A percentile compares a stretch with the other conserved stretches of the same genome.
Conservation (phyloP, 2,329 filamentous ascomycete species). For the Diplodia scrobiculata region DNA sequence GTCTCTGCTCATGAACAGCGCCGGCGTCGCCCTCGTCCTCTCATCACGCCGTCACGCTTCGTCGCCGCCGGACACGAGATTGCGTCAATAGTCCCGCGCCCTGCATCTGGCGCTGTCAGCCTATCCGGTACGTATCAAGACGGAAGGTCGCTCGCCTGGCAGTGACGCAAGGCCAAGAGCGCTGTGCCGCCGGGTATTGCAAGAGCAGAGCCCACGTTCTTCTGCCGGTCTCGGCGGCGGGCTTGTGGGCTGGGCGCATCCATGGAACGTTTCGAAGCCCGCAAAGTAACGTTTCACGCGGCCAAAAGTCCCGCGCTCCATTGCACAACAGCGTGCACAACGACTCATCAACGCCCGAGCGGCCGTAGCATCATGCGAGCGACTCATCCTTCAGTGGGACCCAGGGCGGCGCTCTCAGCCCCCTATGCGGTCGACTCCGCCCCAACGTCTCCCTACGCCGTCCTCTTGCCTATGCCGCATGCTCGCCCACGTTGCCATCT, state of each 20-base stretch:
- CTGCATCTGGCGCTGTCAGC: slow-evolving; percentile 2
- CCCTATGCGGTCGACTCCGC: not conserved
- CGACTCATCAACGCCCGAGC: slow-evolving; percentile 18
- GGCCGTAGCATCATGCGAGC: slow-evolving; percentile 25
- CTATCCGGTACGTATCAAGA: not conserved
- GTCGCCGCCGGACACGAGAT: not conserved
- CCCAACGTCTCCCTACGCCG: not conserved
- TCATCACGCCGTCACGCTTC: not conserved
- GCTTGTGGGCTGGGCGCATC: slow-evolving; percentile 4
- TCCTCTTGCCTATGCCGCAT: not conserved
- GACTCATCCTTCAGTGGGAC: slow-evolving; percentile 22
- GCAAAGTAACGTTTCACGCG: slow-evolving; percentile 21
- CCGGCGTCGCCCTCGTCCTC: not conserved
- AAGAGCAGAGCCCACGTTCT: not conserved
- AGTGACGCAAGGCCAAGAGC: slow-evolving; percentile 2
- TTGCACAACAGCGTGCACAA: slow-evolving; percentile 6
- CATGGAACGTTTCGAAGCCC: slow-evolving; percentile 12
- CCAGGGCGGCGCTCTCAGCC: not conserved
- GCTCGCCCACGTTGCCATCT: not conserved
- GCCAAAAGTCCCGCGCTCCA: slow-evolving; percentile 2
- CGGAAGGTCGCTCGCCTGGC: not conserved
- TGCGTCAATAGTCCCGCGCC: slow-evolving; percentile 7
- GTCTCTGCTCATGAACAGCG: not conserved
- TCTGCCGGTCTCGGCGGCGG: slow-evolving; percentile 8
- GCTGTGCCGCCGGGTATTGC: slow-evolving; percentile 6